Evolutionary conservation across 495 filamentous ascomycete genomes (phyloP).

Genomic region (Aspergillus sclerotioniger): DNA sequence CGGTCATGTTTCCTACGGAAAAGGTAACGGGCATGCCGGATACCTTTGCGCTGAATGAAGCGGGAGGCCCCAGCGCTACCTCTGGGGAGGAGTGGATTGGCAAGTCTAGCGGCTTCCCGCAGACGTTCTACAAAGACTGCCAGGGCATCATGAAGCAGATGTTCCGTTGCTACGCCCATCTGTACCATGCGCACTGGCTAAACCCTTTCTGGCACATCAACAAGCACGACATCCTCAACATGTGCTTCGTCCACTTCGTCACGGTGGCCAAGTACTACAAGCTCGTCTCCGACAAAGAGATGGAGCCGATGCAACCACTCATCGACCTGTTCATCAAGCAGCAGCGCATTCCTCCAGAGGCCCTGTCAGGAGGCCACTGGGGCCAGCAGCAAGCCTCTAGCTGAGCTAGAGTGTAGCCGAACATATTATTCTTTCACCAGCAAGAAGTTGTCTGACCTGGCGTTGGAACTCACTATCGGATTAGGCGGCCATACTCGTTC

Average conservation of each 20-base stretch:
- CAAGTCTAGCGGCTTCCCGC: constrained; percentile 83
- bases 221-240: constrained; percentile 84
- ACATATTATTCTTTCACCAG: constrained; percentile 20
- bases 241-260: constrained; percentile 91
- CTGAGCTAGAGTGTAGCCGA: constrained; percentile 29
- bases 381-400: constrained; percentile 38
- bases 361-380: constrained; percentile 49
- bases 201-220: constrained; percentile 82
- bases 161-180: constrained; percentile 92
- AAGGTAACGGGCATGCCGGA: constrained; percentile 53
- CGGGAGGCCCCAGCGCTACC: constrained; percentile 55
- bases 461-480: constrained; percentile 29
- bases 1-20: constrained; percentile 80
- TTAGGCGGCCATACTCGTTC: constrained; percentile 10
- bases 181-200: constrained; percentile 80
- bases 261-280: constrained; percentile 82
- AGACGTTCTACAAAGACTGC: constrained; percentile 79
- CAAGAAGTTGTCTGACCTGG: constrained; percentile 40
- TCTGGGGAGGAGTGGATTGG: constrained; percentile 72
- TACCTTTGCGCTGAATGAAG: constrained; percentile 60
- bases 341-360: constrained; percentile 74
- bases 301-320: constrained; percentile 90
- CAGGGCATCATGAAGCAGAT: constrained; percentile 93
- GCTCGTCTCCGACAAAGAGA: constrained; percentile 76
- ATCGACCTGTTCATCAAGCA: constrained; percentile 87